Conservation (phyloP, 2,329 filamentous ascomycete genomes). For the Emergomyces africanus region DNA sequence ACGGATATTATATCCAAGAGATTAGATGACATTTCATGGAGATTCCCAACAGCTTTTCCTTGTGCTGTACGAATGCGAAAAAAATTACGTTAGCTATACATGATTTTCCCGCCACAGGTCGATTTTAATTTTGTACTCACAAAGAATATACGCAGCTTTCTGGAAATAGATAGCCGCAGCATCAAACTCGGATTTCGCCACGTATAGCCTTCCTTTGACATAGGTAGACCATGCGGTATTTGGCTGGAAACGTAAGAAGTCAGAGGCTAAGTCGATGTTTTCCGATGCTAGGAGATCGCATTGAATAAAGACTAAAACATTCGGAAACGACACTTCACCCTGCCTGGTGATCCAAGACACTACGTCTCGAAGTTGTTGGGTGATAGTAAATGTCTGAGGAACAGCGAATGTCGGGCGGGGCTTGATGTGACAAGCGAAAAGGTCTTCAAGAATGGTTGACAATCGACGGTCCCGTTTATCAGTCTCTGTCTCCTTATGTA, state of each 20-base stretch:
- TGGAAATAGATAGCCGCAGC: constrained; percentile 65
- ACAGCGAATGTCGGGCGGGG: constrained; percentile 27
- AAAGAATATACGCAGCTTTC: constrained; percentile 69
- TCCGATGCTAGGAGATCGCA: constrained; percentile 55
- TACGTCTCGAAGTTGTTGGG: constrained; percentile 31
- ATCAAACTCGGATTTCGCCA: constrained; percentile 61
- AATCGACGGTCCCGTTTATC: constrained; percentile 13
- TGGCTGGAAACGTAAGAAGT: constrained; percentile 54
- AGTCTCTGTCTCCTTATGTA: constrained; percentile 4
- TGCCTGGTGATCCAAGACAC: constrained; percentile 37
- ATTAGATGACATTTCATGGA: constrained; percentile 39
- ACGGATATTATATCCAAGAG: constrained; percentile 67
- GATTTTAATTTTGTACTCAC: constrained; percentile 39
- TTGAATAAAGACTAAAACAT: constrained; percentile 53
- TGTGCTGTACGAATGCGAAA: constrained; percentile 19
- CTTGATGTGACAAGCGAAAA: constrained; percentile 32
- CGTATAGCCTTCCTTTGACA: constrained; percentile 65
- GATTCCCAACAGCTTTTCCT: constrained; percentile 32
- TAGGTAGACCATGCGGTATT: constrained; percentile 54
- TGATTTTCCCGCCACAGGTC: neutral
- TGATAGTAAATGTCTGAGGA: constrained; percentile 31
- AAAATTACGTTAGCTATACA: constrained; percentile 6
- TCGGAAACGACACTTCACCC: constrained; percentile 43
- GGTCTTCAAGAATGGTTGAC: constrained; percentile 30
- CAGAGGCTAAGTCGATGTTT: constrained; percentile 50